Base-by-base conservation (phyloP, 2,329 filamentous ascomycete species). In the Didymella lethalis region DNA sequence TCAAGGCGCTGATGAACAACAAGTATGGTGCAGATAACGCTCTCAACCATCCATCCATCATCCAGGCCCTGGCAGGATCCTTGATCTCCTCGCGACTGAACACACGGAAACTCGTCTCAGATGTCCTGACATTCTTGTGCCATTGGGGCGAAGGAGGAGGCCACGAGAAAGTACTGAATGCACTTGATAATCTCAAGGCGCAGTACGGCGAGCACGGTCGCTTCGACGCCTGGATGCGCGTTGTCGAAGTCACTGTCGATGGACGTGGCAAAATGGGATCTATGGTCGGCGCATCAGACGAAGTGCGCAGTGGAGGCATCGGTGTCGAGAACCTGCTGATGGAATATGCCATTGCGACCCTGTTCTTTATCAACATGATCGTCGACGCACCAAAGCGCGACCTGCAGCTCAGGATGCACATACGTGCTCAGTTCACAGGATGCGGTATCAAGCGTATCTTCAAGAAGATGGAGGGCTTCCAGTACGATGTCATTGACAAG, bases 1-100 rank as follows among this genome's bases (percentile, higher is more conserved):
- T 99, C 58, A 98, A 98, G 82, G 93, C 93, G 31, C 80, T 98
- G 57, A 96, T 98, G 90, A 99, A 99, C 86, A 99, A 97, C 85
- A 97, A 97, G 77, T 98, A 96, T 76, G 95, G 95, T 62, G 95
- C 95, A 62, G 95, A 99, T 75, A 93, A 99, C 84, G 95, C 95
- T 18, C 83, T 99, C 57, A 84, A 87, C 61, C 93, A 98, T 74
- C 91, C 95, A 73, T 92, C 94, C 74, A 91, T 98, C 63, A 89
- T 97, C 63, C 88, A 96, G 56, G 91, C 95, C 1, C 84, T 99
- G 44, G 91, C 90, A 48, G 93, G 88, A 23, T 97, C 92, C 34
- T 83, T 99, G 57, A 91, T 93, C 52, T 97, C 93, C 10, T 90
- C 93, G 8, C 88, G 95, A 50, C 83, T 99, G 57, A 95, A 93